phyloP scores from a whole-genome alignment of 2,329 filamentous ascomycete genomes.

The Daldinia sp. region DNA sequence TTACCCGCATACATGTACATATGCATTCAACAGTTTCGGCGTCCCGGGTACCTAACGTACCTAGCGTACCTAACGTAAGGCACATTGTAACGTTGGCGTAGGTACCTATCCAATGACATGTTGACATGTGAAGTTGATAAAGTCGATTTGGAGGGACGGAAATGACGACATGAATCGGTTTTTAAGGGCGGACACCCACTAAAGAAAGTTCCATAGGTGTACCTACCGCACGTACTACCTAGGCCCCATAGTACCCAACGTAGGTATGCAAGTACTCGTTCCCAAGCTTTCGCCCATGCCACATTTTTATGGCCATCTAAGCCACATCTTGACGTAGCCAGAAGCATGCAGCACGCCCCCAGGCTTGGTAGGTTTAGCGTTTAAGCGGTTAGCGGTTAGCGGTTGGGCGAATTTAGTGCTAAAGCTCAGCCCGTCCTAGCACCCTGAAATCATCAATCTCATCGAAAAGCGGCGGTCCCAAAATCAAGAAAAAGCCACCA shows the following conservation, averaged over 20 bases:
- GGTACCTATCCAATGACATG: slow-evolving; percentile 10
- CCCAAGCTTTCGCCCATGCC: too few relatives aligned
- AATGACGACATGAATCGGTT: slow-evolving; percentile 27
- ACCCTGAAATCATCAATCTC: slow-evolving; percentile 15
- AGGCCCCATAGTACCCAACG: too few relatives aligned
- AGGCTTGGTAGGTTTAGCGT: too few relatives aligned
- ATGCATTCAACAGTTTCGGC: background rate
- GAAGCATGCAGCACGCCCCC: slow-evolving; percentile 9
- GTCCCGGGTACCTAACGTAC: too few relatives aligned
- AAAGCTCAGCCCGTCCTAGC: slow-evolving; percentile 16
- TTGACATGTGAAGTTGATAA: slow-evolving; percentile 6
- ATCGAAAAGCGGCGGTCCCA: slow-evolving; percentile 8
- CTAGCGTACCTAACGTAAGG: background rate
- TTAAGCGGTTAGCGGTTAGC: too few relatives aligned
- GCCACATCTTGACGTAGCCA: slow-evolving; percentile 39
- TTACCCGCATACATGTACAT: background rate
- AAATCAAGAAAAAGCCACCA: slow-evolving; percentile 22
- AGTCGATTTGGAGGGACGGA: slow-evolving; percentile 5
- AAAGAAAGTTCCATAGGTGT: too few relatives aligned
- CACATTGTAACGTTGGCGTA: too few relatives aligned
- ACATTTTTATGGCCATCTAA: slow-evolving; percentile 23
- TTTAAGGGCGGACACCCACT: background rate
- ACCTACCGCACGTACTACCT: too few relatives aligned
- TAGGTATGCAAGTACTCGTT: too few relatives aligned
- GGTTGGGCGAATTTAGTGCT: background rate